Evolutionary conservation across 2,329 filamentous ascomycete genomes (phyloP), one percentile per base, ranked within the genome.

Genomic region (Penicillium sp.): DNA sequence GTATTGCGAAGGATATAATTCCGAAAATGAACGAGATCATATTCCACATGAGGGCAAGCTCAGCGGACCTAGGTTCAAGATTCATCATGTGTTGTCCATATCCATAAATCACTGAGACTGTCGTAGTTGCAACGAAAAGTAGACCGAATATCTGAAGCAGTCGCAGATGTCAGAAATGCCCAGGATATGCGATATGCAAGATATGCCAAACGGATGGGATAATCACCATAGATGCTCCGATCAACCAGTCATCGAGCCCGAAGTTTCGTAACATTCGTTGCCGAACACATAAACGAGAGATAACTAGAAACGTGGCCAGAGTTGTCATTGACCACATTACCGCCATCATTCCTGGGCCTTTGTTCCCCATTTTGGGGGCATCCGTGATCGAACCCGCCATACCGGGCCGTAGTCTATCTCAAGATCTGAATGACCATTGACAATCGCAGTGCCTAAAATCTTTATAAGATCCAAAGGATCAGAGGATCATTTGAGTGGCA

Each of bases 51-150:
- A 66, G 56, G 15, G 59, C 65, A n/a, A 44, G 59, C 43, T 67
- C 63, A 11, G 62, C 29, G 4, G 59, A 52, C 21, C 38, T 58
- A 2, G 63, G 45, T 2, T 56, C 60, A 9, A 80, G 64, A 0
- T 67, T 64, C 5, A 59, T 54, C 31, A 70, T 65, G 59, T 80
- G 76, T 51, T 68, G 66, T 1, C 78, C 78, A 50, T 73, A 75
- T 10, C 78, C 78, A 16, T 68, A 59, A 0, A 57, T 47, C 13
- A 79, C 73, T 36, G 73, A 73, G 11, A 70, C 62, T 8, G 71
- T 67, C 13, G 71, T 64, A 8, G 78, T 58, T 2, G 56, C 70
- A 2, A 75, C 68, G 19, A 70, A 75, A 33, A 65, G 38, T 62
- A 75, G 70, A 2, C 70, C 68, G 36, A 71, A 69, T 4, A 74